Base-by-base conservation (phyloP, 2,329 filamentous ascomycete species). In the Diaporthe sp. region DNA sequence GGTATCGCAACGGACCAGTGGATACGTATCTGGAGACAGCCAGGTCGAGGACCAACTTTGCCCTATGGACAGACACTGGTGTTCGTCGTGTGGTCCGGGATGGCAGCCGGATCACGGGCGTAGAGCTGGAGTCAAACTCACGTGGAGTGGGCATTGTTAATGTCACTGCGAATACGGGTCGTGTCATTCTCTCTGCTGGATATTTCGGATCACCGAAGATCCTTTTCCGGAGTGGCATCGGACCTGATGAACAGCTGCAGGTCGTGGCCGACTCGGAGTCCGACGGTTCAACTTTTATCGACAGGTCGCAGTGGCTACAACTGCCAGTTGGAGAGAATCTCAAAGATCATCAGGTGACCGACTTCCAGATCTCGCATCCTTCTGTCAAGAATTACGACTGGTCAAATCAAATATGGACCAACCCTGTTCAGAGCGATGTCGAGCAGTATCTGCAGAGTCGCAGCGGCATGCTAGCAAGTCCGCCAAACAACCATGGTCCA, bases 11-110 rank as follows among this genome's bases (percentile, higher is more conserved):
- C 58, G 92, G 92, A 4, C 92, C 92, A 30, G 84, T 93, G 80
- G 90, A 90, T 12, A 92, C 92, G 0, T 93, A 93, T 81, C 87
- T 94, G 13, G 89, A 91, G 42, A 86, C 86, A 45, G 91, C 91
- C 8, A 85, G 86, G 75, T 82, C 83, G 64, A 86, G 89, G 76
- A 83, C 83, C 40, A 92, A 93, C 82, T 93, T 93, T 83, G 86
- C 89, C 61, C 82, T 94, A 66, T 89, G 88, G 84, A 86, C 88
- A 47, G 89, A 90, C 80, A 92, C 91, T 13, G 86, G 86, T 35
- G 92, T 92, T n/a, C 87, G 88, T 76, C 88, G 91, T 70, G 86
- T 93, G 38, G 82, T 92, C 50, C 89, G 92, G 42, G 85, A 84
- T 25, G 89, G 88, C 17, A 87, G 89, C 47, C 87, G 88, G 72